Percentiles rank a stretch among this genome's conserved stretches.
phyloP scores from a whole-genome alignment of 441 rosid genomes.

The Arabidopsis hybrid region DNA sequence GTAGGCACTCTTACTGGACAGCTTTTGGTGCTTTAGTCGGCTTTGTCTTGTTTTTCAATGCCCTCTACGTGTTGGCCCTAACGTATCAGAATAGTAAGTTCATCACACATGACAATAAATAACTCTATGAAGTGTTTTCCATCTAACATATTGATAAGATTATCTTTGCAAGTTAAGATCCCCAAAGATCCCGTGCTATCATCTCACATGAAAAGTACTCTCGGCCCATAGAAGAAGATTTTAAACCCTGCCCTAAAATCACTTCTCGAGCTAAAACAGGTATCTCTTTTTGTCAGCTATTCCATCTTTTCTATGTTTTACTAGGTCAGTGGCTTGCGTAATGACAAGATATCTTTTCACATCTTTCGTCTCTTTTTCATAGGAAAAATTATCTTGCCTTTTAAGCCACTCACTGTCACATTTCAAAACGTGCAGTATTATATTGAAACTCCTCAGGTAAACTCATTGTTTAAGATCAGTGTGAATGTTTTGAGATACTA shows the following conservation, averaged over 20 bases:
- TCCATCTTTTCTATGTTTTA: too few species aligned
- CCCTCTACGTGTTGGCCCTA: constrained; percentile 63
- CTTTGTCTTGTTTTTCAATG: constrained; percentile 58
- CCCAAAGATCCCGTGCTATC: constrained; percentile 56
- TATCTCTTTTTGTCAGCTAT: too few species aligned
- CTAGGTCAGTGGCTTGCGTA: too few species aligned
- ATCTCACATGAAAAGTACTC: constrained; percentile 52
- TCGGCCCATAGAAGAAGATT: constrained; percentile 41
- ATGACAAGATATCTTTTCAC: too few species aligned
- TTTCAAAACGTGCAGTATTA: constrained; percentile 67
- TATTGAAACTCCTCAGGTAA: constrained; percentile 71
- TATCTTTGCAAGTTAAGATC: constrained; percentile 54
- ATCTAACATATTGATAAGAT: constrained; percentile 2
- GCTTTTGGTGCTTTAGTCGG: constrained; percentile 64
- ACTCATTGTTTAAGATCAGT: not conserved
- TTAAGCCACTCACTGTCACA: constrained; percentile 62
- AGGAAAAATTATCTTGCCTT: constrained; percentile 61
- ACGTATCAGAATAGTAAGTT: constrained; percentile 63
- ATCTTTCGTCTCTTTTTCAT: too few species aligned
- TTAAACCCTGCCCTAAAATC: constrained; percentile 14
- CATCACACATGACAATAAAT: constrained; percentile 7
- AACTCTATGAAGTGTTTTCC: not conserved
- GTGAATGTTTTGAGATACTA: not conserved
- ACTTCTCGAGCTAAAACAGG: constrained; percentile 25
- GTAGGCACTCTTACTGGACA: constrained; percentile 64